Base-by-base conservation (phyloP, 305 asterid species). In the Solanum hybrid region DNA sequence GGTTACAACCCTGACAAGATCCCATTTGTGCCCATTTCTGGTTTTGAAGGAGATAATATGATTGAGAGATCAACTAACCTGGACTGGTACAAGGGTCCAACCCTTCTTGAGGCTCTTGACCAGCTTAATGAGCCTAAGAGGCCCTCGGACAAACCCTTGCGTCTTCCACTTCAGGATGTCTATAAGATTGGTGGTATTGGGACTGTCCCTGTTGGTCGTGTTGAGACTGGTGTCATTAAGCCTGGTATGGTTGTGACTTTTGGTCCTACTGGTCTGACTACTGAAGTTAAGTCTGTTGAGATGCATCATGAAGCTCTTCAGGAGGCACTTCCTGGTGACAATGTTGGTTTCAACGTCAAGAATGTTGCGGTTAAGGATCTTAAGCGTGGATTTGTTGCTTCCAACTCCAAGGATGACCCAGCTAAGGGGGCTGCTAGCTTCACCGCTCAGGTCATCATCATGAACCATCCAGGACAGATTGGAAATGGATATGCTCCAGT, bases 51-150 rank as follows among this genome's bases (percentile, higher is more conserved):
- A 51, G 94, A 72, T 90, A 94, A 84, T 92, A 93, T 92, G 93
- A 92, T 92, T 12, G 94, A 92, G 88, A 87, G 94, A 87, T 92
- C 95, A 20, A 93, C 94, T 56, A 92, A 93, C 90, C 91, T 93
- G 4, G 95, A 93, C 76, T 93, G 95, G 95, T 93, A 93, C 89
- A 93, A 93, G 93, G 95, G 95, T 46, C 95, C 95, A 26, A 93
- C 94, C 14, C 95, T 93, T 32, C 95, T 93, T 5, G 95, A 93
- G 22, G 94, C 94, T 22, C 93, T 93, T 35, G 95, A 93, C 91
- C 32, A 14, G 88, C 88, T 93, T 17, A 40, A 7, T 24, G 95
- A 93, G 85, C 95, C 95, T 29, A 92, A 93, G 90, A 92, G 94
- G 88, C 95, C 95, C 31, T 71, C 93, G 4, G 94, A 93, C 93